phyloP scores from a whole-genome alignment of 768 basidiomycete species.

The Lactarius evosmus region DNA sequence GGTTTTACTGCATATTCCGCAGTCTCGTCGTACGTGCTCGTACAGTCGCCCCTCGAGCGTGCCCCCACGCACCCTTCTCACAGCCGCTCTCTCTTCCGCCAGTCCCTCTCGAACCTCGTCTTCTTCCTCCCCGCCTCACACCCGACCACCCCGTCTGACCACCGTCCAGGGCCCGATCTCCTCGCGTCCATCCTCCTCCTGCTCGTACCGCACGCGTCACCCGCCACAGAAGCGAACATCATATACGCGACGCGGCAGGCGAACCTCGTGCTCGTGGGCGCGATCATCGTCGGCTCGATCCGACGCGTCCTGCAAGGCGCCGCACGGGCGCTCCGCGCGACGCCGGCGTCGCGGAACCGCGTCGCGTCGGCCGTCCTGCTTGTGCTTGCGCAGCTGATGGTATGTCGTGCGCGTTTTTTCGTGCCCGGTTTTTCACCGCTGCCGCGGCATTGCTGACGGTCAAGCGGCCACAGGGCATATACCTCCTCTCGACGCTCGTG shows the following conservation, averaged over 20 bases:
- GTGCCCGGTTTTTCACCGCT: too few relatives aligned
- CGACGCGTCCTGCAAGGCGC: slow-evolving; percentile 67
- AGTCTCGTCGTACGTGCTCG: slow-evolving; percentile 33
- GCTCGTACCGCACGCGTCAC: slow-evolving; percentile 32
- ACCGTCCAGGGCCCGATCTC: slow-evolving; percentile 42
- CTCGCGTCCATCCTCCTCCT: slow-evolving; percentile 44
- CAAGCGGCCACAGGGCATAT: slow-evolving; percentile 56
- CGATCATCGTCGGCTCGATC: slow-evolving; percentile 72
- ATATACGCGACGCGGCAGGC: slow-evolving; percentile 49
- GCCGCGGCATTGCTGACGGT: too few relatives aligned
- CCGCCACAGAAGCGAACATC: slow-evolving; percentile 33
- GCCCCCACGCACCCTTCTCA: neutral
- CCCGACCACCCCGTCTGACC: slow-evolving; percentile 28
- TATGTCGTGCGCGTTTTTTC: too few relatives aligned
- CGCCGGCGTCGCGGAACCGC: slow-evolving; percentile 61
- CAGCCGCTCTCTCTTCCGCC: neutral
- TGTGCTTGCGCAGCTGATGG: slow-evolving; percentile 80
- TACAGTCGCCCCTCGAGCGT: neutral
- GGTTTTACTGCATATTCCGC: slow-evolving; percentile 35
- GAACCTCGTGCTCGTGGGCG: slow-evolving; percentile 69
- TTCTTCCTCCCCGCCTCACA: slow-evolving; percentile 40
- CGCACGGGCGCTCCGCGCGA: slow-evolving; percentile 48
- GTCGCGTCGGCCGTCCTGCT: slow-evolving; percentile 77
- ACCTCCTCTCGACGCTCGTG: slow-evolving; percentile 77
- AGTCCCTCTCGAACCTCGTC: slow-evolving; percentile 55